Evolutionary conservation across 2,329 filamentous ascomycete species (phyloP), one percentile per base, ranked within the genome.

Genomic region (Phoma herbarum): DNA sequence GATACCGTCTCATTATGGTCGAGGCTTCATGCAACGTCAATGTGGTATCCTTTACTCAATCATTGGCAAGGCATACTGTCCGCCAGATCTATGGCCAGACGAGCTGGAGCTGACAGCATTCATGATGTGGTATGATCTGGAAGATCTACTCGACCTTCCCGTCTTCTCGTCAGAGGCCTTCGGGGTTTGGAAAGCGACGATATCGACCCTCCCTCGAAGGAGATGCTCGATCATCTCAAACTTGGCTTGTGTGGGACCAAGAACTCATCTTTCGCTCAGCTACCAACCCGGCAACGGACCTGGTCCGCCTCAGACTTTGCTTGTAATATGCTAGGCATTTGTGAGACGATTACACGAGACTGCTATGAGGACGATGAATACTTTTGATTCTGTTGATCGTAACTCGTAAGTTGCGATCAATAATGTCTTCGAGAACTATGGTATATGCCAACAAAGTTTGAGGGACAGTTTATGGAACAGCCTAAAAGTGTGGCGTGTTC

Each of bases 401-500:
- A 16, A 20, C 7, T 42, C 39, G 22, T 20, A 14, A 9, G 10
- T 9, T 25, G 5, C 11, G 22, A 14, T 42, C 12, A 20, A n/a
- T n/a, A n/a, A n/a, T n/a, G n/a, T n/a, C n/a, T 16, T 42, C 39
- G 35, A 20, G 18, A 25, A 14, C 11, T 23, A 42, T 42, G 2
- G 4, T 42, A 25, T 14, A 22, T 4, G n/a, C 39, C 5, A 23
- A 20, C 18, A 42, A 42, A 42, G 6, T 10, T 14, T 23, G 10
- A 23, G 9, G 4, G 5, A 7, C 16, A 37, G n/a, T 25, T 14
- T 25, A 4, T 14, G 12, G 10, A 42, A 16, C 11, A 43, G 18
- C 12, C 18, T 35, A 71, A 29, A 74, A 75, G 45, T 79, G 75
- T 39, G 79, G 79, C 2, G 78, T 69, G 60, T 81, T 81, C 46